Percentiles rank a stretch among this genome's conserved stretches.
Conservation (phyloP, 495 filamentous ascomycete genomes). For the Lophiostoma macrostomum region DNA sequence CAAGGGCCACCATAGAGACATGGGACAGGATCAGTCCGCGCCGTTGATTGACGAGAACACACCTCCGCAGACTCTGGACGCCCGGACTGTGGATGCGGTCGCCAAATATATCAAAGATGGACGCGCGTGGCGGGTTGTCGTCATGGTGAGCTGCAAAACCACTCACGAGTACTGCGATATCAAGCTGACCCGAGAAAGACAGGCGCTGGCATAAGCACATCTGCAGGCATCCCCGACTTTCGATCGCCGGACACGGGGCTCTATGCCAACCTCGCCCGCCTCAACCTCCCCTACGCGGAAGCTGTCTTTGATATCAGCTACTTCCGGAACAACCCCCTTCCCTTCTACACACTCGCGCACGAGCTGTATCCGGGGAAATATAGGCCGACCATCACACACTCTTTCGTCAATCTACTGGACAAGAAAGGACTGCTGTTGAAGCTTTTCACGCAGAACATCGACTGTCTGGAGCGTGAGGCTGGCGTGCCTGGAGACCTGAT, state of each 20-base stretch:
- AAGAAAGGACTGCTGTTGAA: conserved; percentile 75
- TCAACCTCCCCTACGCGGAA: conserved; percentile 80
- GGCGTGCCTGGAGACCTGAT: conserved; percentile 79
- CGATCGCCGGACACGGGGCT: conserved; percentile 71
- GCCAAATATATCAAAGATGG: conserved; percentile 72
- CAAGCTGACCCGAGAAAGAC: conserved; percentile 40
- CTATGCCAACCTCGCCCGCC: conserved; percentile 77
- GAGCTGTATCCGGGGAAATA: conserved; percentile 93
- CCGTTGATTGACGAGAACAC: conserved; percentile 59
- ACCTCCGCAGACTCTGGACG: conserved; percentile 60
- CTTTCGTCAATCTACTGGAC: conserved; percentile 71
- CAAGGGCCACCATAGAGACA: conserved; percentile 40
- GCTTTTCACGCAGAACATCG: conserved; percentile 96
- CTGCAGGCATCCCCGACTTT: conserved; percentile 64
- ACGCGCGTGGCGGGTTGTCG: conserved; percentile 64
- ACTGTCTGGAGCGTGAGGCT: conserved; percentile 85
- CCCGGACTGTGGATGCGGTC: conserved; percentile 65
- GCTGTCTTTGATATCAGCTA: conserved; percentile 81
- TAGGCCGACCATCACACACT: conserved; percentile 78
- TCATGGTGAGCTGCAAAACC: conserved; percentile 51
- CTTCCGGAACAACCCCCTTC: conserved; percentile 77
- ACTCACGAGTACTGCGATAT: background rate
- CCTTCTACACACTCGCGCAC: conserved; percentile 87
- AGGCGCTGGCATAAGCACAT: conserved; percentile 55
- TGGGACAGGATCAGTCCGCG: conserved; percentile 69